These are phyloP conservation scores for Calonectria naviculata DNA, from an alignment of 2,329 filamentous ascomycete species.

Conservation along the genomic window DNA sequence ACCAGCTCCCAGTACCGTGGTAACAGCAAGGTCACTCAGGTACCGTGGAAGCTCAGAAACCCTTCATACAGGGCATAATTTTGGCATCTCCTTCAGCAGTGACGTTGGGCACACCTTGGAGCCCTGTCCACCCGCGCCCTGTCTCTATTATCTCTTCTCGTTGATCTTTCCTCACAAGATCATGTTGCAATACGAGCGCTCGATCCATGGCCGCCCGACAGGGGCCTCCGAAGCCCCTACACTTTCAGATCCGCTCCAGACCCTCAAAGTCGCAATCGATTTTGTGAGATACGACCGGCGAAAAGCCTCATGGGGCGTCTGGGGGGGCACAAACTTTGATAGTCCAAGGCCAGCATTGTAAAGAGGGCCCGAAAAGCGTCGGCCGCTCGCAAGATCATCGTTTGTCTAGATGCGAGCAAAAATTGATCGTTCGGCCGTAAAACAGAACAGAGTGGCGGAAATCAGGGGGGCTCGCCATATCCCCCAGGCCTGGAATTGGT, in stretches of 20 bases:
- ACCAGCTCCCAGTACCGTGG: conserved; percentile 6
- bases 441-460: conserved; percentile 13
- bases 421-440: conserved; percentile 24
- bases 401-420: conserved; percentile 30
- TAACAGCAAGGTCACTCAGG: conserved; percentile 6
- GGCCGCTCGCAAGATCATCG: conserved; percentile 17
- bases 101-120: neutral
- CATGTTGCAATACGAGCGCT: conserved; percentile 2
- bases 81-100: neutral
- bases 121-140: neutral
- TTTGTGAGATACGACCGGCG: conserved; percentile 38
- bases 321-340: conserved; percentile 8
- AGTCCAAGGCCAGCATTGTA: conserved; percentile 7
- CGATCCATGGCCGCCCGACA: conserved; percentile 1
- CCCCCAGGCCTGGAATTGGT: neutral
- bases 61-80: neutral
- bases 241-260: conserved; percentile 19
- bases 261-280: conserved; percentile 20
- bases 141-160: conserved; percentile 4
- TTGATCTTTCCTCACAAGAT: neutral
- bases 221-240: neutral
- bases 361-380: conserved; percentile 38
- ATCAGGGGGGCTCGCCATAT: conserved; percentile 31
- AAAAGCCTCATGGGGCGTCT: conserved; percentile 11
- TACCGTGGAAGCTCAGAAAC: neutral